Conservation (phyloP, 345 rosid species). For the Zanthoxylum bungeanum region DNA sequence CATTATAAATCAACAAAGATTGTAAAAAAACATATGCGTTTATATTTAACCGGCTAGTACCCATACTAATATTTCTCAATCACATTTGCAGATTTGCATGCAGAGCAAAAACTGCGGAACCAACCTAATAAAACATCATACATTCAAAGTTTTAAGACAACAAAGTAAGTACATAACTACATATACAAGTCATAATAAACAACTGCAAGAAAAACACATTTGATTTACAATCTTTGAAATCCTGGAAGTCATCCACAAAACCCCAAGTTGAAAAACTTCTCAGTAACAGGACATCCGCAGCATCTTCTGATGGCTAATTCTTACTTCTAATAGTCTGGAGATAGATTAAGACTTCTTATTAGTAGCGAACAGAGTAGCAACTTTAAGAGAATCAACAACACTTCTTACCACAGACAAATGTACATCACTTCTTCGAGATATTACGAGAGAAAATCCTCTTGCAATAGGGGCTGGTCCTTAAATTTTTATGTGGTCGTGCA, state of each 20-base stretch:
- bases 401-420: too few species aligned
- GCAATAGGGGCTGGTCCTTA: conserved; percentile 63
- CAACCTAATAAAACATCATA: conserved; percentile 14
- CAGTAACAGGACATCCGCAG: conserved; percentile 16
- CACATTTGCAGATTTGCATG: background rate
- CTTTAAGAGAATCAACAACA: conserved; percentile 32
- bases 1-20: too few species aligned
- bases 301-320: conserved; percentile 17
- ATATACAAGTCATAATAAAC: background rate
- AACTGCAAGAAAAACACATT: too few species aligned
- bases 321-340: conserved; percentile 15
- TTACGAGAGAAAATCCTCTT: conserved; percentile 67
- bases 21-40: too few species aligned
- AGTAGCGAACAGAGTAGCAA: conserved; percentile 21
- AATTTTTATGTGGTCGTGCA: conserved; percentile 34
- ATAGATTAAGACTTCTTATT: conserved; percentile 9
- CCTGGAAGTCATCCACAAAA: conserved; percentile 14
- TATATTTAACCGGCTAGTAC: too few species aligned
- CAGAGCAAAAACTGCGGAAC: conserved; percentile 1
- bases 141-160: conserved; percentile 23
- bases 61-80: too few species aligned
- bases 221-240: conserved; percentile 13
- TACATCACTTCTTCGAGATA: too few species aligned
- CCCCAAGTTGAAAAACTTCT: too few species aligned
- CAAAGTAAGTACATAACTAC: conserved; percentile 12